Evolutionary conservation across 176 grass and related monocot species (phyloP), one percentile per base, ranked within the genome.

Genomic region (Cymbopogon citratus): DNA sequence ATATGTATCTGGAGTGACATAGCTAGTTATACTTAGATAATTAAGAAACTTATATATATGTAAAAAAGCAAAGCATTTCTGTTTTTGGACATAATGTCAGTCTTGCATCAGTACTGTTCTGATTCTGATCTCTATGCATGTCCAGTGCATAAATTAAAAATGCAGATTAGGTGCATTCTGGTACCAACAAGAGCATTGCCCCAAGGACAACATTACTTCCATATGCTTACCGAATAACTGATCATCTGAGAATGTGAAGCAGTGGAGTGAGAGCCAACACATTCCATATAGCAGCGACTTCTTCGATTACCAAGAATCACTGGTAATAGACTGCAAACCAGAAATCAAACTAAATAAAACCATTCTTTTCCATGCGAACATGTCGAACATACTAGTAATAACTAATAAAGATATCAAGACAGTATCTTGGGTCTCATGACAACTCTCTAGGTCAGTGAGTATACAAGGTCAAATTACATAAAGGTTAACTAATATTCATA

Each of bases 271-370:
- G 69, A 75, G 36, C 27, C 52, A 67, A 67, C 49, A 41, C 71
- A 18, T 71, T 88, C 16, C 15, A 69, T n/a, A 29, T 31, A 62
- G 13, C 21, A 66, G 14, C 26, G 19, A 40, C 40, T 63, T 46
- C 12, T 9, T 48, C 23, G 6, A 36, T 68, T 51, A 75, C 4
- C 7, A 62, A 75, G 74, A 45, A 84, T 46, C 45, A 26, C 5
- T 26, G 83, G 39, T 36, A 64, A 33, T 19, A 65, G n/a, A 64
- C 66, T 78, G 54, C 24, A 77, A 61, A 45, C 15, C 35, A 85
- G 2, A 70, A 71, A 5, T 49, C 24, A 29, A 72, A 48, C 9
- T 63, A 63, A 18, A 79, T 26, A 51, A 63, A 79, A 39, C 4
- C 14, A 66, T 2, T 26, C 19, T 33, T 33, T 27, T 51, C 61